Evolutionary conservation across 2,329 filamentous ascomycete species (phyloP).

Genomic region (Penicillium sp.): DNA sequence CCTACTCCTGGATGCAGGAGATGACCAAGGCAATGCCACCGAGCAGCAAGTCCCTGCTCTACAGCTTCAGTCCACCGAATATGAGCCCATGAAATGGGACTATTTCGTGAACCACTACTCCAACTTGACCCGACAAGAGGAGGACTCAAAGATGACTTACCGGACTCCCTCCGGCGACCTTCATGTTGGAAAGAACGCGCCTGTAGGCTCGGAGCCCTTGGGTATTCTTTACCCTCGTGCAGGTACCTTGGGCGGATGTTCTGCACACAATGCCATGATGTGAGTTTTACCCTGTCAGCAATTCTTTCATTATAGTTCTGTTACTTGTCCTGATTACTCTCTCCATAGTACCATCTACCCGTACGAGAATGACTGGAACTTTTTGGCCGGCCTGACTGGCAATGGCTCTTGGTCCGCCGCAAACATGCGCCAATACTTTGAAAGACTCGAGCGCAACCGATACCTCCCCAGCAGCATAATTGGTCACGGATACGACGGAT

Average conservation of each 20-base stretch:
- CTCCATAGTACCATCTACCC: conserved; percentile 53
- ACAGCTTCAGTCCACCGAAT: conserved; percentile 56
- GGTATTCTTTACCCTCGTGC: conserved; percentile 61
- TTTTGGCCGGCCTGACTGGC: conserved; percentile 59
- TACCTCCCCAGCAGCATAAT: conserved; percentile 47
- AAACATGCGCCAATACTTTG: conserved; percentile 60
- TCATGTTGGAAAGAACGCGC: conserved; percentile 57
- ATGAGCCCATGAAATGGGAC: conserved; percentile 60
- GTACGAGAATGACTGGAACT: conserved; percentile 59
- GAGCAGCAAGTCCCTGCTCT: conserved; percentile 59
- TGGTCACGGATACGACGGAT: conserved; percentile 61
- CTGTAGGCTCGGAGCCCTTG: conserved; percentile 50
- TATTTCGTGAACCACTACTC: conserved; percentile 66
- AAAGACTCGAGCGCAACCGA: conserved; percentile 54
- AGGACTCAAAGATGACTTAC: conserved; percentile 63
- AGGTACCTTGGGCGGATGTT: conserved; percentile 58
- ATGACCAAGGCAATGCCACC: conserved; percentile 55
- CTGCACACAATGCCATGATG: conserved; percentile 63
- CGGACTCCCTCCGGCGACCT: conserved; percentile 52
- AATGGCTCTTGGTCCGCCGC: conserved; percentile 58
- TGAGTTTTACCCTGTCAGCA: conserved; percentile 16
- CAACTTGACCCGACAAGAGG: conserved; percentile 54
- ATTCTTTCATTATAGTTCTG: conserved; percentile 43
- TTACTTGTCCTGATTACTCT: neutral
- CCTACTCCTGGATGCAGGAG: conserved; percentile 63